Percentiles rank a stretch among this genome's conserved stretches.
These are phyloP conservation scores for Cichorium intybus DNA, from an alignment of 140 eudicot species.

Conservation along the genomic window DNA sequence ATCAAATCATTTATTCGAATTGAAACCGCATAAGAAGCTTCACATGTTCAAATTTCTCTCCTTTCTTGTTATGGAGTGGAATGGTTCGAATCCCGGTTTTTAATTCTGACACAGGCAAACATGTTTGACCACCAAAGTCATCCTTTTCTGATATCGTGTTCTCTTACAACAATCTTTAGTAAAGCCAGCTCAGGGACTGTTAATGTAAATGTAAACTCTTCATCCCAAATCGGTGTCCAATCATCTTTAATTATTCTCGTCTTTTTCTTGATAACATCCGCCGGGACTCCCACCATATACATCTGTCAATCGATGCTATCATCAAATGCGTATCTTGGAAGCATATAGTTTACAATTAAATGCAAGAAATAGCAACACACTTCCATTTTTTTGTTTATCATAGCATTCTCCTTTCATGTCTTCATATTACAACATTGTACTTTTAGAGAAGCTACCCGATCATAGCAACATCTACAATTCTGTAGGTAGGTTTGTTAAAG, in stretches of 20 bases:
- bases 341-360: not conserved
- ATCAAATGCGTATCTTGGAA: not conserved
- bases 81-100: constrained; percentile 63
- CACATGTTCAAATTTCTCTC: constrained; percentile 53
- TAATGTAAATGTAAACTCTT: constrained; percentile 65
- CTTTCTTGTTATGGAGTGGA: constrained; percentile 60
- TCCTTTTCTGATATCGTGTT: constrained; percentile 61
- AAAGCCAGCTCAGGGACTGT: constrained; percentile 76
- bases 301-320: constrained; percentile 32
- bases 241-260: constrained; percentile 63
- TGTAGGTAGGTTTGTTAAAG: no score
- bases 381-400: not conserved
- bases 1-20: constrained; percentile 31
- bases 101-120: constrained; percentile 67
- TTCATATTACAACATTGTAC: no score
- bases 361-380: not conserved
- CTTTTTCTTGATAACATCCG: constrained; percentile 45
- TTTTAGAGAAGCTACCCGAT: no score
- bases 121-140: constrained; percentile 79
- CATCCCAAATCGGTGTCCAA: constrained; percentile 70
- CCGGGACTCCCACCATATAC: constrained; percentile 60
- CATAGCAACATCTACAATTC: no score
- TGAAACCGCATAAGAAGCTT: constrained; percentile 64
- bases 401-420: no score
- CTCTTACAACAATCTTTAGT: constrained; percentile 63